Base-by-base conservation (phyloP, 2,329 filamentous ascomycete genomes). In the Fusarium proliferatum region DNA sequence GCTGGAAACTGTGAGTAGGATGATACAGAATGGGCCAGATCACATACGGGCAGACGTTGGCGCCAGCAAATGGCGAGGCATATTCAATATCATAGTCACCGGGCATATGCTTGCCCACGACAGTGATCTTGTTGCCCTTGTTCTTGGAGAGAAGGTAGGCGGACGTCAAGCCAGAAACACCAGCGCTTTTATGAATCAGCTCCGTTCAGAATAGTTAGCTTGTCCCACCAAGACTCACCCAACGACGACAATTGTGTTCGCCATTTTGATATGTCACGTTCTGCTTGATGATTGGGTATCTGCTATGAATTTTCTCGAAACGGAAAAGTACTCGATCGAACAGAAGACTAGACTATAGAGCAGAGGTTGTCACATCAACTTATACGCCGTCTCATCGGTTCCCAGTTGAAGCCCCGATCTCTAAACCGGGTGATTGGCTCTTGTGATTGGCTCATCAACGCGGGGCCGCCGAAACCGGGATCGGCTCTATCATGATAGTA, bases 21-120 rank as follows among this genome's bases (percentile, higher is more conserved):
- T 41, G 17, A 10, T 9, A 4, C 30, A 36, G 30, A 4, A 23
- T 12, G 23, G 41, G 4, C 19, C 26, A 23, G 13, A n/a, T 23
- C n/a, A 85, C 91, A 70, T 77, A 93, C 91, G 93, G 94, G 67
- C 92, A 81, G 78, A 91, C 91, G 79, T 96, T 96, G 70, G 94
- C 94, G 19, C 94, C 94, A 7, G 94, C 94, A 93, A 94, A 97
- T 2, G 94, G 94, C 10, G 94, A 97, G 2, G 94, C 92, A 81
- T 97, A 98, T 85, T 97, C 93, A 75, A 95, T 92, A 74, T 96
- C 93, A 82, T 96, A 96, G 84, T 98, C 95, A 41, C 95, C 95
- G 0, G 95, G 95, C 92, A 97, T 96, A 80, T 97, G 93, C 79
- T 96, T 97, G 9, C 94, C 92, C 38, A 94, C 85, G 41, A 97